Conservation (phyloP, 331 rosid species). For the Rosa hybrid region DNA sequence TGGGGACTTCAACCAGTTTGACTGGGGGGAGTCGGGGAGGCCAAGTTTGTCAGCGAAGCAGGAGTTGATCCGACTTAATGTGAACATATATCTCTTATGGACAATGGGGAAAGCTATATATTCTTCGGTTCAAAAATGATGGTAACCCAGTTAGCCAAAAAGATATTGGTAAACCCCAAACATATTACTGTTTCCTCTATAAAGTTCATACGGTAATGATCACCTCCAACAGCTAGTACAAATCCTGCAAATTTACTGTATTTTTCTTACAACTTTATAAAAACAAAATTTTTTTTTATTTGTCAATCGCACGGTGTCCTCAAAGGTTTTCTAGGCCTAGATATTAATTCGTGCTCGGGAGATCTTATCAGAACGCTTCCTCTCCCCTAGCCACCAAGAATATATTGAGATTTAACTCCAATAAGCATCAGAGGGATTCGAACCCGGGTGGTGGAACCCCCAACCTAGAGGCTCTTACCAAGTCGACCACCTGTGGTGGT, state of each 20-base stretch:
- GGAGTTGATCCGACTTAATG: not conserved
- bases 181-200: not conserved
- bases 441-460: no score
- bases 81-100: not conserved
- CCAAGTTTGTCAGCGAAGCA: slow-evolving; percentile 26
- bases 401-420: no score
- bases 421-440: no score
- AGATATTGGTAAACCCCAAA: not conserved
- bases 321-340: no score
- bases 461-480: no score
- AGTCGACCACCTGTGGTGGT: no score
- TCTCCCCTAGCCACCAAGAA: no score
- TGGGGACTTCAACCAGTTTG: slow-evolving; percentile 35
- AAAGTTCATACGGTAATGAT: not conserved
- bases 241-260: not conserved
- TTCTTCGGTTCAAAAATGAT: not conserved
- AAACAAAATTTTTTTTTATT: not conserved
- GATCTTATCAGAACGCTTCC: no score
- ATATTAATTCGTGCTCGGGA: no score
- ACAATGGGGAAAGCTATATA: not conserved
- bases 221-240: not conserved
- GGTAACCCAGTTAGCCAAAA: not conserved
- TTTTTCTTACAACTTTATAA: not conserved
- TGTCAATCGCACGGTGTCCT: no score
- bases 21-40: slow-evolving; percentile 9